Evolutionary conservation across 768 basidiomycete species (phyloP), one percentile per base, ranked within the genome.

Genomic region (Psilocybe cubensis): DNA sequence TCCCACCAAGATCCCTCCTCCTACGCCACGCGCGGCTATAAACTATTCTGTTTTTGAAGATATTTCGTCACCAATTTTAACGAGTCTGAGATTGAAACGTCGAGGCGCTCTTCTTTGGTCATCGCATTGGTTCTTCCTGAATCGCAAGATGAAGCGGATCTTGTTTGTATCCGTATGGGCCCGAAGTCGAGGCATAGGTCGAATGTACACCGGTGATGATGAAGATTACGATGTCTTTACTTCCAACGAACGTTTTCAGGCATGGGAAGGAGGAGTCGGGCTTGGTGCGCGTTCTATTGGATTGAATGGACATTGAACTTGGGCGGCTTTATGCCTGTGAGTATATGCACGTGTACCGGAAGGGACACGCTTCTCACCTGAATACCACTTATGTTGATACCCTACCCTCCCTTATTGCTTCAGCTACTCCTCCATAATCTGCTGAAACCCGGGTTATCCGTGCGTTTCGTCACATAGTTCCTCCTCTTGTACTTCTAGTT

Each of bases 71-170:
- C 59, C 69, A 76, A 77, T 67, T 68, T 71, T 69, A 49, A 69
- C 72, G 11, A 78, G 78, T 61, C 75, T 83, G 54, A 80, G 78
- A 29, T 66, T 83, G 52, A 84, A 82, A 67, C 83, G 87, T 60
- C 81, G 85, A 18, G 92, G 93, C 17, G 89, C 93, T 3, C 76
- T 98, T 56, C 80, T 98, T 6, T 98, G 96, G 96, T 95, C 92
- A 29, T 93, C 92, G 10, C 93, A 96, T 70, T 96, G 94, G 89
- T 98, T 98, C 80, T 96, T 98, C 78, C 78, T 94, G 66, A 96
- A 95, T 79, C 84, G 89, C 66, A 96, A 94, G 77, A 76, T 87
- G 74, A 97, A 96, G 77, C 87, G 96, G 20, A 85, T 98, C 65
- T 74, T 98, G 54, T 98, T 96, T 75, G 83, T 97, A 57, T 90